Evolutionary conservation across 495 filamentous ascomycete genomes (phyloP), one percentile per base, ranked within the genome.

Genomic region (Pyrenopolyporus hunteri): DNA sequence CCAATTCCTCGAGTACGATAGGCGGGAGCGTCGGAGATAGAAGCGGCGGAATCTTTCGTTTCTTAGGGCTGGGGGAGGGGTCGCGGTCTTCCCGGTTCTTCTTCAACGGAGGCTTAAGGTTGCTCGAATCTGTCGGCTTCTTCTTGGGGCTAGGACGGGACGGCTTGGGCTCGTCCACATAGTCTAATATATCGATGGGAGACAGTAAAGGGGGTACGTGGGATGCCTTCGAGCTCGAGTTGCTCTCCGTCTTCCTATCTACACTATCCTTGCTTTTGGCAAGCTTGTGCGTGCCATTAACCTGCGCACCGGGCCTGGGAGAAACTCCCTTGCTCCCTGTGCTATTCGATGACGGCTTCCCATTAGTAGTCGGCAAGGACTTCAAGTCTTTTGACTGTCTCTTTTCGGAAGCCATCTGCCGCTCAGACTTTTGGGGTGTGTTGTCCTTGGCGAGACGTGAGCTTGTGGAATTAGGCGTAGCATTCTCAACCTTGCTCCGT

Each of bases 21-120:
- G 76, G 66, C 0, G 79, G 79, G 6, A 82, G 63, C 2, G 78
- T 82, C 4, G 79, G 79, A 5, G 79, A 82, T 6, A 82, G 72
- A 11, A 82, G 70, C 2, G 68, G 61, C 5, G 78, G 78, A n/a
- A 80, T 64, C 53, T 70, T 78, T 19, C 57, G 64, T 44, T 73
- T 75, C 63, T 74, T 78, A 13, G 66, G 17, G 11, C 59, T 59
- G 4, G 73, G 63, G n/a, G 66, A 60, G 4, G 68, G 64, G 3
- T 68, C 67, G 43, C 70, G 75, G n/a, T 76, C 72, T 11, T 69
- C 66, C 17, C 66, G 62, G 35, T 52, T 69, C 59, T 65, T 75
- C 47, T 70, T 72, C 1, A 48, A 39, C 22, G 39, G 52, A 16
- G 54, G 57, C 52, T 70, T 71, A 32, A 69, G 16, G 50, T 10